These are phyloP conservation scores for Pythium biforme DNA, from an alignment of 352 stramenopile species.

Conservation along the genomic window DNA sequence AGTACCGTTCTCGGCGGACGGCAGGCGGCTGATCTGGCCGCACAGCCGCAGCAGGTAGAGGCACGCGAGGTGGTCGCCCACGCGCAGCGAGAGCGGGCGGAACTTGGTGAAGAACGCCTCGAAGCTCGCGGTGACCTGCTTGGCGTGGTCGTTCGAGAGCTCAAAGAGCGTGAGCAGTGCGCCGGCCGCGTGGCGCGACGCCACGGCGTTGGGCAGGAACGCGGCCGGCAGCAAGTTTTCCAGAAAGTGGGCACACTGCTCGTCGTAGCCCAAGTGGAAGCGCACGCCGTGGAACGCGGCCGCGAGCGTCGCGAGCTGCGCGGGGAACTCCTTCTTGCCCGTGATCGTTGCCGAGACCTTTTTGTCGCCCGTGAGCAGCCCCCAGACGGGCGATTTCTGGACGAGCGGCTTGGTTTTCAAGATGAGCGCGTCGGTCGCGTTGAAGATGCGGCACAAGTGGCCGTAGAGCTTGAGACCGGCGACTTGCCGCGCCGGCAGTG, in stretches of 20 bases:
- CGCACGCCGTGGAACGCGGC: conserved; percentile 59
- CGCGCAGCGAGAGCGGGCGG: conserved; percentile 40
- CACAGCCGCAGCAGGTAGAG: conserved; percentile 62
- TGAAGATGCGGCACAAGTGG: conserved; percentile 50
- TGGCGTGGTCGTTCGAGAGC: conserved; percentile 36
- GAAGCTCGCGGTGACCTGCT: conserved; percentile 40
- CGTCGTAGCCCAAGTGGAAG: conserved; percentile 37
- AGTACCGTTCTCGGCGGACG: conserved; percentile 4
- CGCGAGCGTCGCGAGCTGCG: conserved; percentile 48
- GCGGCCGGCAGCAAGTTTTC: conserved; percentile 53
- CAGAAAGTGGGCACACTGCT: conserved; percentile 37
- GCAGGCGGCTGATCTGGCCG: conserved; percentile 57
- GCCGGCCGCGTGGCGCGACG: conserved; percentile 62
- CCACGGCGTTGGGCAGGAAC: conserved; percentile 45
- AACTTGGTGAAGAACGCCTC: conserved; percentile 56
- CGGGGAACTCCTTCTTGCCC: conserved; percentile 51
- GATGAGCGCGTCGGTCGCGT: conserved; percentile 46
- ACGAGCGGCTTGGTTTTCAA: conserved; percentile 38
- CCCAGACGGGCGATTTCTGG: conserved; percentile 53
- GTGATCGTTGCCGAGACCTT: conserved; percentile 42
- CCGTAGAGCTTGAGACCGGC: conserved; percentile 60
- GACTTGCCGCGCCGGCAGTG: conserved; percentile 42
- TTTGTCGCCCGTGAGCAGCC: conserved; percentile 41
- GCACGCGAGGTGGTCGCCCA: conserved; percentile 62
- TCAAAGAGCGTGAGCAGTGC: conserved; percentile 52